Evolutionary conservation across 2,329 filamentous ascomycete genomes (phyloP).

Genomic region (Allantophomopsis lycopodina): DNA sequence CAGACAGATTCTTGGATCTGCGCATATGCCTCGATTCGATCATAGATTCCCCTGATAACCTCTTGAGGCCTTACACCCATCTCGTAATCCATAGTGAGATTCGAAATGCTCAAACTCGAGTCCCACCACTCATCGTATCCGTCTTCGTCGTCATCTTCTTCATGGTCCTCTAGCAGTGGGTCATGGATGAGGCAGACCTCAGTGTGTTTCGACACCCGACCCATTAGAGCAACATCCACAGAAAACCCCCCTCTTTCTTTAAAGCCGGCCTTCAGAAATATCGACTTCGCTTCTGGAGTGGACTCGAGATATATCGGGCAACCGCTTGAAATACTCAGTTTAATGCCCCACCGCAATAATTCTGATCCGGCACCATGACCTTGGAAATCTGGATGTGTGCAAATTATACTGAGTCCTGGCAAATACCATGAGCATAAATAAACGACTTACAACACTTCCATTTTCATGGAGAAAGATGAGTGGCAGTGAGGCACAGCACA

Average conservation of each 20-base stretch:
- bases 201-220: too few species aligned
- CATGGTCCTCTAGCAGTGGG: background rate
- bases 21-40: conserved; percentile 25
- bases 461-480: too few species aligned
- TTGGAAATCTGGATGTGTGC: conserved; percentile 9
- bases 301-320: conserved; percentile 13
- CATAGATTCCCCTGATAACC: conserved; percentile 14
- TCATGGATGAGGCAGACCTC: background rate
- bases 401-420: conserved; percentile 13
- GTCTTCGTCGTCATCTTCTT: background rate
- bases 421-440: background rate
- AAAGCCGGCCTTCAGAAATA: too few species aligned
- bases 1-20: conserved; percentile 31
- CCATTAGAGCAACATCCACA: too few species aligned
- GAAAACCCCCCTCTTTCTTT: too few species aligned
- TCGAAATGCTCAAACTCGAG: conserved; percentile 13
- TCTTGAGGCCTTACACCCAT: conserved; percentile 12
- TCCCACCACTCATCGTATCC: conserved; percentile 10
- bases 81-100: conserved; percentile 11
- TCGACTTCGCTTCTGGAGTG: conserved; percentile 3
- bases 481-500: too few species aligned
- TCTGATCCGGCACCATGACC: conserved; percentile 12
- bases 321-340: conserved; percentile 4
- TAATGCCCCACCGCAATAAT: conserved; percentile 12
- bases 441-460: too few species aligned